A percentile compares a stretch with the other conserved stretches of the same genome.
phyloP scores from a whole-genome alignment of 1,284 basidiomycete genomes.

The Ustilago lituana region DNA sequence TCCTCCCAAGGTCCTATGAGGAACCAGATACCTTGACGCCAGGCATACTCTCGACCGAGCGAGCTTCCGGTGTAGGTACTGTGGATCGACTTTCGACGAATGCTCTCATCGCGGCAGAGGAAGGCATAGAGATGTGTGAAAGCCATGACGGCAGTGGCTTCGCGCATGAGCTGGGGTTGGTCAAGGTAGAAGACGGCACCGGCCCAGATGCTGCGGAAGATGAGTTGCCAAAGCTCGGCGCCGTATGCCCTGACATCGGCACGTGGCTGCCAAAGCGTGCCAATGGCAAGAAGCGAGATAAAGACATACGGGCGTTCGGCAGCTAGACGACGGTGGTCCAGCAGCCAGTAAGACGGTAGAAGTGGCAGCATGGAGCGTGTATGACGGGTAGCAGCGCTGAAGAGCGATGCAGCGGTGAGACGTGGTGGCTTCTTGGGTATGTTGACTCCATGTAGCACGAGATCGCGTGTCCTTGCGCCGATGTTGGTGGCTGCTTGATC shows the following conservation, averaged over 20 bases:
- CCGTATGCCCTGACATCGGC: conserved; percentile 46
- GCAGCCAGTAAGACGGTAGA: conserved; percentile 42
- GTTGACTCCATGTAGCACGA: conserved; percentile 50
- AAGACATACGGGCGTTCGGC: conserved; percentile 43
- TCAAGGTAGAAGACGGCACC: conserved; percentile 46
- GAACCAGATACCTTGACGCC: conserved; percentile 41
- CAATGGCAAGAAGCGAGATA: conserved; percentile 33
- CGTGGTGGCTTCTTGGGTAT: conserved; percentile 48
- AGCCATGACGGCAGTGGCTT: conserved; percentile 33
- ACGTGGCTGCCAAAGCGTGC: conserved; percentile 41
- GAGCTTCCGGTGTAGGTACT: conserved; percentile 40
- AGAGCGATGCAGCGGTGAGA: conserved; percentile 41
- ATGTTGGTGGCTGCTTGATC: conserved; percentile 45
- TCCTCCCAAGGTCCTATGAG: conserved; percentile 42
- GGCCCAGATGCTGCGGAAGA: conserved; percentile 48
- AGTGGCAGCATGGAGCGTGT: conserved; percentile 29
- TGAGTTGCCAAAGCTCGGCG: conserved; percentile 46
- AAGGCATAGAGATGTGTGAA: conserved; percentile 35
- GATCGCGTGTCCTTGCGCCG: conserved; percentile 41
- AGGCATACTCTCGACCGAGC: conserved; percentile 26
- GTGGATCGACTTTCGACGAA: conserved; percentile 39
- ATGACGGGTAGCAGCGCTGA: conserved; percentile 39
- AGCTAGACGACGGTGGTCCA: conserved; percentile 35
- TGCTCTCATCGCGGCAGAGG: conserved; percentile 35
- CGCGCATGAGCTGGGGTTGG: conserved; percentile 40